Base-by-base conservation (phyloP, 306 rosid species). In the Cyamopsis tetragonoloba region DNA sequence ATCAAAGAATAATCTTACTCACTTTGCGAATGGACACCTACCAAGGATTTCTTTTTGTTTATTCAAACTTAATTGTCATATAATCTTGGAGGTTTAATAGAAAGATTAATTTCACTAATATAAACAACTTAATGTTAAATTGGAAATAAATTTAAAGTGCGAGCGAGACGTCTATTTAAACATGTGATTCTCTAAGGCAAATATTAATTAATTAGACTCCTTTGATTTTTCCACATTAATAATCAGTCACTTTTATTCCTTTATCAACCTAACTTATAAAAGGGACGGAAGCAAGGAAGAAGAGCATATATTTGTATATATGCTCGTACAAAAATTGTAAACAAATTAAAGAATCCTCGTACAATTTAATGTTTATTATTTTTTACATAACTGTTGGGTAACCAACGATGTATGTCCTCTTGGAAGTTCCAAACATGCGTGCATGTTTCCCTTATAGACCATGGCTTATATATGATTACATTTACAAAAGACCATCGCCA, bases 381-480 rank as follows among this genome's bases (percentile, higher is more conserved):
- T 57, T 66, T 58, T 26, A 65, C 66, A 22, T 9, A 66, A 10
- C 59, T 48, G 48, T 35, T 56, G 3, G 64, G 61, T 13, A 35
- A 32, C 7, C 24, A n/a, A n/a, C n/a, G n/a, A n/a, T n/a, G n/a
- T n/a, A 49, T 59, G 22, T 19, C 53, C 39, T 47, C 42, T 57
- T 39, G 42, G 58, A 72, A 64, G 53, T 58, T 65, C 66, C 60
- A 72, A 31, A 60, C 47, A 27, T 65, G 64, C 71, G 44, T 75
- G 78, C 72, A 75, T 27, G 71, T 59, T 75, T n/a, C n/a, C 67
- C 43, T 41, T 56, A 12, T 23, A 12, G 59, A 57, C 48, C 63
- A 77, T 64, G 28, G 59, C 74, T 75, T 54, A 70, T n/a, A n/a
- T n/a, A n/a, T 80, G 71, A 75, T 66, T 50, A 72, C 72, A 59